phyloP scores from a whole-genome alignment of 805 yeast genomes.

The Teunomyces stri region DNA sequence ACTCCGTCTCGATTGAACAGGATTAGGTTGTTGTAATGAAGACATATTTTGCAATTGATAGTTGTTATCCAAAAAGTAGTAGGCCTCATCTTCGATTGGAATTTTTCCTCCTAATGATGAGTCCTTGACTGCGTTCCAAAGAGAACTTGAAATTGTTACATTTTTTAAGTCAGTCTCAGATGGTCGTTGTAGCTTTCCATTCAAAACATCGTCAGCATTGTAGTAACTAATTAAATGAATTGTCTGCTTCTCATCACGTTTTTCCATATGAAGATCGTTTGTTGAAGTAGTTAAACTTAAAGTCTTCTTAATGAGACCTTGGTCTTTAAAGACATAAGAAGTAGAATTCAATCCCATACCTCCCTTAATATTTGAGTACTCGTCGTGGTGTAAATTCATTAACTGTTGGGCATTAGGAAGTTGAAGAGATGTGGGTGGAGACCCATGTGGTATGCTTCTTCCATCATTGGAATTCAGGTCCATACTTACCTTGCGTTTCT shows the following conservation, averaged over 20 bases:
- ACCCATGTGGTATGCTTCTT: background rate
- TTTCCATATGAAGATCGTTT: slow-evolving; percentile 25
- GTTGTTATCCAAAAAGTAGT: slow-evolving; percentile 45
- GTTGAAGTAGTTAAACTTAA: slow-evolving; percentile 45
- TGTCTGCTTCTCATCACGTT: slow-evolving; percentile 38
- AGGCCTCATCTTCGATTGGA: slow-evolving; percentile 49
- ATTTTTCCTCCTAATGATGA: slow-evolving; percentile 58
- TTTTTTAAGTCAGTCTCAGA: slow-evolving; percentile 52
- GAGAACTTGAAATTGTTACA: slow-evolving; percentile 42
- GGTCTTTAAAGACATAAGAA: slow-evolving; percentile 62
- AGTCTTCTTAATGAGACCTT: slow-evolving; percentile 82
- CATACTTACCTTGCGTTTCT: slow-evolving; percentile 21
- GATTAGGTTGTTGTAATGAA: slow-evolving; percentile 20
- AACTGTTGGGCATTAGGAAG: slow-evolving; percentile 4
- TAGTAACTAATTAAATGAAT: slow-evolving; percentile 81
- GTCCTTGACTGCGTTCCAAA: slow-evolving; percentile 58
- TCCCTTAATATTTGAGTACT: slow-evolving; percentile 11
- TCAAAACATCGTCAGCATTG: slow-evolving; percentile 67
- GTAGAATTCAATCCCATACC: slow-evolving; percentile 47
- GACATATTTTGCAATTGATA: slow-evolving; percentile 43
- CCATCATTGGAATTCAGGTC: slow-evolving; percentile 10
- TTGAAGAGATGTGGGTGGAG: slow-evolving; percentile 7
- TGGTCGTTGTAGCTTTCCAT: slow-evolving; percentile 57
- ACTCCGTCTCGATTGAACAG: background rate
- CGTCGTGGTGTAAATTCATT: slow-evolving; percentile 4